Base-by-base conservation (phyloP, 176 grass and related monocot genomes). In the Saccharum spontaneum region DNA sequence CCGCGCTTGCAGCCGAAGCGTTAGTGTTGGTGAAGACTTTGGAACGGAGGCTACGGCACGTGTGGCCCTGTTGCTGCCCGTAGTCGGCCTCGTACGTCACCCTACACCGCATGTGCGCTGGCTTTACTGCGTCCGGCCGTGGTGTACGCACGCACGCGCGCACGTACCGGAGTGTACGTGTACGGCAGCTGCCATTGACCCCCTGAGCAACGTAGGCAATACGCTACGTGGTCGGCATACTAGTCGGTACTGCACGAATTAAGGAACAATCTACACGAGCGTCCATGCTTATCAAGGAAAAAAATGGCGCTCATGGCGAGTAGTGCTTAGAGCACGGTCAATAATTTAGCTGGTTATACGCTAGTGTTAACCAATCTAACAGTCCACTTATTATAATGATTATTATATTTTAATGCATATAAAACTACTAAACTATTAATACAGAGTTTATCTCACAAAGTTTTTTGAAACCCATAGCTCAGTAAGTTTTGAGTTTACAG, bases 111-210 rank as follows among this genome's bases (percentile, higher is more conserved):
- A 52, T 65, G 74, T 43, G 75, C 75, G 2, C 30, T 17, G 30
- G 8, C 14, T 30, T 43, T 9, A 77, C 63, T 23, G 33, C 24
- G 6, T 34, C 65, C 46, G 73, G 0, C 15, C 46, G 43, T 7
- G 49, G 71, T 12, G 70, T 18, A 33, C 48, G 36, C 48, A 2
- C 7, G 69, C 17, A 16, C 33, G 16, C 6, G 23, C 63, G 34
- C 23, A 48, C 50, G 71, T 66, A 24, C 24, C 5, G 24, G 4
- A 39, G 50, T 13, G 68, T 52, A 66, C 39, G 43, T 20, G 71
- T 64, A 86, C 67, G 84, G 45, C 84, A 72, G 14, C 54, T 49
- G 5, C 39, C 52, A 43, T 79, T 85, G 83, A 86, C 84, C 54
- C 82, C 82, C 31, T 15, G 63, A 10, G 36, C 23, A 16, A 9